Evolutionary conservation across 164 flowering plant species (phyloP).

Genomic region (Protea cynaroides): DNA sequence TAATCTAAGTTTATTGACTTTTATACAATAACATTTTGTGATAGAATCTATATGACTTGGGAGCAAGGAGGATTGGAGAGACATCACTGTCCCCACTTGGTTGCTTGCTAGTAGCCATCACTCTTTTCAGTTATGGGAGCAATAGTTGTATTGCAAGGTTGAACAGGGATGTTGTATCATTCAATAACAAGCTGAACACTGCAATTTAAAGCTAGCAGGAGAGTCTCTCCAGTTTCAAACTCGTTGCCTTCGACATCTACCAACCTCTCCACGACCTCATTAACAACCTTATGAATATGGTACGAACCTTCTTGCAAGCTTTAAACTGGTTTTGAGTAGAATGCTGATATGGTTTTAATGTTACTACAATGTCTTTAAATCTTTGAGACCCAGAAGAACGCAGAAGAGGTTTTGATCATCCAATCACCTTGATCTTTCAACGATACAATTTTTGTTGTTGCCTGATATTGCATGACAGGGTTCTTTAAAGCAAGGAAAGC

Average conservation of each 20-base stretch:
- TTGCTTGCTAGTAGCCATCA: conserved; percentile 82
- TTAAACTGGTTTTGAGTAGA: too few species aligned
- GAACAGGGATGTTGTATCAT: conserved; percentile 53
- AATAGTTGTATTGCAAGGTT: conserved; percentile 57
- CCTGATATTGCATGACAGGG: conserved; percentile 29
- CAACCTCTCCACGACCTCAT: conserved; percentile 65
- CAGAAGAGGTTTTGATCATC: too few species aligned
- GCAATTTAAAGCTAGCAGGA: conserved; percentile 39
- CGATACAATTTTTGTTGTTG: too few species aligned
- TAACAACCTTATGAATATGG: conserved; percentile 56
- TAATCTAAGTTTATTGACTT: too few species aligned
- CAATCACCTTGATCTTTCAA: too few species aligned
- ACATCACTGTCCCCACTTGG: conserved; percentile 75
- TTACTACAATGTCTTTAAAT: too few species aligned
- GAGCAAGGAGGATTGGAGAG: conserved; percentile 76
- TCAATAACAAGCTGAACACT: conserved; percentile 62
- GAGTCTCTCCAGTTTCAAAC: conserved; percentile 43
- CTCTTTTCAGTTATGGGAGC: conserved; percentile 56
- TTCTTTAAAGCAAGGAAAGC: conserved; percentile 76
- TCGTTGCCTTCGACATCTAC: conserved; percentile 75
- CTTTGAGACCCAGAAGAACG: too few species aligned
- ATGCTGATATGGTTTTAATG: too few species aligned
- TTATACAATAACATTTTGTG: not conserved
- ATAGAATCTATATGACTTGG: conserved; percentile 63
- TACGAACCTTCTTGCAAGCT: too few species aligned